phyloP scores from a whole-genome alignment of 2,329 filamentous ascomycete species.

The Sporothrix pseudoabietina region DNA sequence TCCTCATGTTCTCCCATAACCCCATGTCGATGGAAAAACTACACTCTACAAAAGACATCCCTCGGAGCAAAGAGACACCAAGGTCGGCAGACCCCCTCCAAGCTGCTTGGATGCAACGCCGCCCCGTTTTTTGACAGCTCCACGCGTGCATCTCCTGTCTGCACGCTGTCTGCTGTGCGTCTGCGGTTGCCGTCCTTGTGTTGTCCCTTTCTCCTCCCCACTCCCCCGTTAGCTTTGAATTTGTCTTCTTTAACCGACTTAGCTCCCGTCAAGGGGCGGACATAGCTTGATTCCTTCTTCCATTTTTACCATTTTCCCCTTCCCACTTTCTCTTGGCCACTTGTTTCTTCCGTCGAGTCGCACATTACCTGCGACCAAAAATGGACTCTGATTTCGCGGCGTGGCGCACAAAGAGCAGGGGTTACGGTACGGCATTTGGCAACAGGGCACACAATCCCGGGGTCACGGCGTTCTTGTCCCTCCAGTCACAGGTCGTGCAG shows the following conservation, averaged over 20 bases:
- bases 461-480: conserved; percentile 10
- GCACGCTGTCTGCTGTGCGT: neutral
- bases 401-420: neutral
- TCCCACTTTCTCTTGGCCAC: neutral
- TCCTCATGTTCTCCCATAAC: neutral
- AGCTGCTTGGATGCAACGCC: neutral
- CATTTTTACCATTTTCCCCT: neutral
- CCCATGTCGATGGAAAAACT: conserved; percentile 24
- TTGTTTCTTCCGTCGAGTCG: conserved; percentile 9
- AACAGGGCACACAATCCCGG: neutral
- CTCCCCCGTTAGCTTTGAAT: neutral
- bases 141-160: neutral
- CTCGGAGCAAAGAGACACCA: conserved; percentile 6
- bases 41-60: neutral
- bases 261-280: neutral
- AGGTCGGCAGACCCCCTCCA: neutral
- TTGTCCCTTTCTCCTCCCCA: neutral
- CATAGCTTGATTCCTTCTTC: neutral
- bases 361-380: neutral
- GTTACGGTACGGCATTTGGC: neutral
- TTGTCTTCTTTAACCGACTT: neutral
- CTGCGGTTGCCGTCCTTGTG: neutral
- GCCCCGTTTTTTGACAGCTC: neutral
- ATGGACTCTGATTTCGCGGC: neutral
- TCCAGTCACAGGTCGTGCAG: conserved; percentile 20